phyloP scores from a whole-genome alignment of 73 alveolate species.

The Stentor roeselii region DNA sequence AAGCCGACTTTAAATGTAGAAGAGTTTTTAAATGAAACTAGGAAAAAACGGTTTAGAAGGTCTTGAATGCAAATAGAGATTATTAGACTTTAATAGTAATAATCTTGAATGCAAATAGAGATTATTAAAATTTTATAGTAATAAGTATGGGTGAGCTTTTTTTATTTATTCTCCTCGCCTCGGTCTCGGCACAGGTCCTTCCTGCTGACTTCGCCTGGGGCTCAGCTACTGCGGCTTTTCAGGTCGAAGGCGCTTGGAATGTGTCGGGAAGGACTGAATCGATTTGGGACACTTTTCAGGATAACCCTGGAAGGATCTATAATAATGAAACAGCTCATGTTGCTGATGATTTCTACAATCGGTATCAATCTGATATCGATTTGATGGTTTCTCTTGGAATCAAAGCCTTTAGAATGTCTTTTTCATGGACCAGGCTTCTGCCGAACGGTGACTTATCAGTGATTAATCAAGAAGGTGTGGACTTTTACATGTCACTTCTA shows the following conservation, averaged over 20 bases:
- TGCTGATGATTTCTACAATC: constrained; percentile 67
- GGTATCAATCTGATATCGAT: constrained; percentile 45
- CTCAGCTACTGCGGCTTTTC: constrained; percentile 73
- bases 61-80: not conserved
- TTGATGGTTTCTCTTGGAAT: constrained; percentile 53
- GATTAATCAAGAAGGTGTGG: constrained; percentile 37
- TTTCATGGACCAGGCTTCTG: constrained; percentile 47
- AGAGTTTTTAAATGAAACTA: not conserved
- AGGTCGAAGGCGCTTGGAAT: constrained; percentile 48
- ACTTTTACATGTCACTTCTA: constrained; percentile 30
- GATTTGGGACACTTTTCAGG: constrained; percentile 55
- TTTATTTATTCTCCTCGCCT: not conserved
- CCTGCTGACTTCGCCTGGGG: constrained; percentile 58
- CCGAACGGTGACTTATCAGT: constrained; percentile 35
- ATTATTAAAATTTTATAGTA: no score
- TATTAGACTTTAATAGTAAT: no score
- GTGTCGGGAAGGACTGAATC: constrained; percentile 35
- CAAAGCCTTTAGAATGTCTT: constrained; percentile 37
- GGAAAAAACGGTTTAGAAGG: not conserved
- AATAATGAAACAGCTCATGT: constrained; percentile 47
- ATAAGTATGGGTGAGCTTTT: not conserved
- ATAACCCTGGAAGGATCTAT: constrained; percentile 45
- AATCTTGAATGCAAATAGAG: not conserved
- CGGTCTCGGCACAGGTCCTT: not conserved
- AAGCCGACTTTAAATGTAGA: not conserved